Evolutionary conservation across 805 yeast species (phyloP), one percentile per base, ranked within the genome.

Genomic region (Metschnikowia reukaufii): DNA sequence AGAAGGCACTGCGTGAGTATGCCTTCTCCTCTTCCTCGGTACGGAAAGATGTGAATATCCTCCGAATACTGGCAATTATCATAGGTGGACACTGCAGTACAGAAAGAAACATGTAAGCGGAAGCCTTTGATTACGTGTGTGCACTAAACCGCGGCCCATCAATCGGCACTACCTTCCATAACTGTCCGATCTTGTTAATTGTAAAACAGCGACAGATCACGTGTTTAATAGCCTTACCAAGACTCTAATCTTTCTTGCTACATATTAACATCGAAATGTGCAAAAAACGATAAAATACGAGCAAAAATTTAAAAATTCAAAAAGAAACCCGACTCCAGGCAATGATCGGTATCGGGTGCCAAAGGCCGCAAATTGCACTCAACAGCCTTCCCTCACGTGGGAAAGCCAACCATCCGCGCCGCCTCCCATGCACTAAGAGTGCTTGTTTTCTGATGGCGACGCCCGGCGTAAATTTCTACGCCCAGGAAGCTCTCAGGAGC

Each of bases 1-100:
- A 84, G 59, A 84, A 84, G 1, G 96, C 96, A 51, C 78, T 74
- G 39, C 96, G 70, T 0, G 96, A 86, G 56, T 81, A 84, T 43
- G 74, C 69, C 42, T 91, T 70, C 62, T 89, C 96, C 57, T 88
- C 96, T 55, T 88, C 95, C 52, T 88, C 96, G 2, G 94, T 80
- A 16, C 96, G 68, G 59, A 88, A 88, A 4, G 94, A 84, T 18
- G 90, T 82, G 61, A 88, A 88, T 36, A 88, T 84, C 47, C 88
- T 72, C 39, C 96, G 68, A 36, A 89, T 78, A 59, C 89, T 88
- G 36, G 87, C 89, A 36, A 88, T 70, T 56, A 84, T 82, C 83
- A 73, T 80, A 42, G n/a, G n/a, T n/a, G n/a, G n/a, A 36, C 19
- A 15, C 37, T 21, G 21, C 8, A 10, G 13, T 10, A 31, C 3